Base-by-base conservation (phyloP, 805 yeast genomes). In the Yamadazyma paraphyllophila region DNA sequence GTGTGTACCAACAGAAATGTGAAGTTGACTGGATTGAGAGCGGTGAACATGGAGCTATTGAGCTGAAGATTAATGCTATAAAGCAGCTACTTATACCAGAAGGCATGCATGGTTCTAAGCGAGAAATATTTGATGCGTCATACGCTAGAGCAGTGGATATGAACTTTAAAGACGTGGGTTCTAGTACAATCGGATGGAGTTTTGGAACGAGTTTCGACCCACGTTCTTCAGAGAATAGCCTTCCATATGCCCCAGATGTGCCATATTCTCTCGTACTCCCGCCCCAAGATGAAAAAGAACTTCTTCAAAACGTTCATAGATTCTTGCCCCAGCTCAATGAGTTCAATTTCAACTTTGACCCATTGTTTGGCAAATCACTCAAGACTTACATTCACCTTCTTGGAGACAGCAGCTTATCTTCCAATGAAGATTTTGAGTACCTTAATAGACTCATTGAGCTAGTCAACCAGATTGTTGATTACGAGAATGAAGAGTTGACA, bases 401-500 rank as follows among this genome's bases (percentile, higher is more conserved):
- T 20, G 24, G 24, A 8, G 16, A 37, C 29, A n/a, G 39, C 6
- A 46, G 42, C 17, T 15, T 48, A 9, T 33, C 45, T 4, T 33
- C 43, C 1, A 36, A 20, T 8, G 34, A 40, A 11, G 55, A 51
- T 20, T 32, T 46, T 7, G 37, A 41, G 15, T 51, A 47, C 17
- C 37, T 51, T 15, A 49, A 49, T 29, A 39, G 33, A 13, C 10
- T 51, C 8, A 49, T 51, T 8, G 35, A 32, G 32, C 17, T 47
- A 13, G 47, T 66, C 1, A 55, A 58, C 25, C 48, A 40, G 7
- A 56, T 71, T 7, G 56, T 61, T 4, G 66, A 67, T 17, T 67
- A 56, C 43, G 69, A 63, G 44, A 60, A 61, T 31, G 55, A 55
- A 7, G 65, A 57, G 3, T 42, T 49, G 7, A 15, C 43, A 12